Conservation (phyloP, 2,329 filamentous ascomycete genomes). For the Incumbomyces delicatus region DNA sequence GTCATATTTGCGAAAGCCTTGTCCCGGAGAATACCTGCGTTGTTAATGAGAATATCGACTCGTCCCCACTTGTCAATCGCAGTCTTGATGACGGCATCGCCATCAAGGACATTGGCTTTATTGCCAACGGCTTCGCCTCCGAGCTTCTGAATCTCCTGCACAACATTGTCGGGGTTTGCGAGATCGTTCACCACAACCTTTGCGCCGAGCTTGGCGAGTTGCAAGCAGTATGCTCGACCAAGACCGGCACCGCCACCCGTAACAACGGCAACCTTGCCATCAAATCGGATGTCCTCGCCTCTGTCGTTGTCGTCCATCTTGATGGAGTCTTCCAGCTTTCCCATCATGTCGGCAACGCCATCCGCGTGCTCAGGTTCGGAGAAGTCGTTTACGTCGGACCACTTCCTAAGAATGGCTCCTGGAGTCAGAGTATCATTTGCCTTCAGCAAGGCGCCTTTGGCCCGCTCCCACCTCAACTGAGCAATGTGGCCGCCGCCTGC, state of each 20-base stretch:
- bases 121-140: slow-evolving; percentile 87
- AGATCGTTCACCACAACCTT: slow-evolving; percentile 92
- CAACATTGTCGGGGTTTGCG: slow-evolving; percentile 80
- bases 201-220: slow-evolving; percentile 75
- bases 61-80: slow-evolving; percentile 91
- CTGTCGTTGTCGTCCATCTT: slow-evolving; percentile 63
- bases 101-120: slow-evolving; percentile 88
- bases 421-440: slow-evolving; percentile 81
- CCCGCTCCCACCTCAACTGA: slow-evolving; percentile 91
- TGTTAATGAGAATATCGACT: slow-evolving; percentile 93
- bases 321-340: slow-evolving; percentile 71
- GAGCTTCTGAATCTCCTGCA: slow-evolving; percentile 80
- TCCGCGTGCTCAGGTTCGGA: slow-evolving; percentile 71
- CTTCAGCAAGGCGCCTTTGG: slow-evolving; percentile 79
- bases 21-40: slow-evolving; percentile 92
- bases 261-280: slow-evolving; percentile 73
- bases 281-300: slow-evolving; percentile 69
- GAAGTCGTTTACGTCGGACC: slow-evolving; percentile 81
- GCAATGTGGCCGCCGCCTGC: slow-evolving; percentile 84
- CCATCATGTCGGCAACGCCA: slow-evolving; percentile 80
- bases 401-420: slow-evolving; percentile 77
- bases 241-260: slow-evolving; percentile 86
- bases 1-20: slow-evolving; percentile 98
- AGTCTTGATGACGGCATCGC: slow-evolving; percentile 79
- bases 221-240: slow-evolving; percentile 79